Conservation (phyloP, 2,329 filamentous ascomycete species). For the Rachicladosporium sp. region DNA sequence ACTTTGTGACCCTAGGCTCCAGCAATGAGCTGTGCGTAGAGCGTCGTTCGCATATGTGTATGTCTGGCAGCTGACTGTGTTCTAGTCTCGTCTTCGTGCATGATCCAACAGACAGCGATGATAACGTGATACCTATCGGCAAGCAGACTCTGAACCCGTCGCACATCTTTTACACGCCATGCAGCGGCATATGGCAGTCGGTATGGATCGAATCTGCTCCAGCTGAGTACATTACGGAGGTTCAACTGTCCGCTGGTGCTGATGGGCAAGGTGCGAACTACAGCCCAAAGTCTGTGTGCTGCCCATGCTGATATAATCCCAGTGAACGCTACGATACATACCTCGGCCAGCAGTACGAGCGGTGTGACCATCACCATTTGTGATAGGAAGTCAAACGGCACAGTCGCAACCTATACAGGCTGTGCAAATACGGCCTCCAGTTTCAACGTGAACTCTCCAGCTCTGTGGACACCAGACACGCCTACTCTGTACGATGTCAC, state of each 20-base stretch:
- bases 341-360: constrained; percentile 25
- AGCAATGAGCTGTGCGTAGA: constrained; percentile 43
- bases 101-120: constrained; percentile 48
- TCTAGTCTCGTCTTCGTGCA: constrained; percentile 48
- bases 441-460: constrained; percentile 41
- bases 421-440: constrained; percentile 38
- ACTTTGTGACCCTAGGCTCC: constrained; percentile 52
- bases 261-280: constrained; percentile 6
- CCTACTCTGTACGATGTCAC: constrained; percentile 52
- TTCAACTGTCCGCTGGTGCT: constrained; percentile 43
- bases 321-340: constrained; percentile 33
- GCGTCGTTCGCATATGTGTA: no score
- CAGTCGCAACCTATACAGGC: constrained; percentile 32
- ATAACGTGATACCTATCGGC: constrained; percentile 49
- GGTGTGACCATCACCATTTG: constrained; percentile 24
- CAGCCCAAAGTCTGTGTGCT: not conserved
- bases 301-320: not conserved
- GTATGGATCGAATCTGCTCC: constrained; percentile 56
- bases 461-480: constrained; percentile 50
- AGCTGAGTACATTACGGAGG: constrained; percentile 40
- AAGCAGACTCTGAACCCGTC: constrained; percentile 40
- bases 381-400: constrained; percentile 4
- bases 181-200: constrained; percentile 59
- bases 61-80: constrained; percentile 30
- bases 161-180: constrained; percentile 57